Evolutionary conservation across 768 basidiomycete species (phyloP).

Genomic region (Galerina sulciceps): DNA sequence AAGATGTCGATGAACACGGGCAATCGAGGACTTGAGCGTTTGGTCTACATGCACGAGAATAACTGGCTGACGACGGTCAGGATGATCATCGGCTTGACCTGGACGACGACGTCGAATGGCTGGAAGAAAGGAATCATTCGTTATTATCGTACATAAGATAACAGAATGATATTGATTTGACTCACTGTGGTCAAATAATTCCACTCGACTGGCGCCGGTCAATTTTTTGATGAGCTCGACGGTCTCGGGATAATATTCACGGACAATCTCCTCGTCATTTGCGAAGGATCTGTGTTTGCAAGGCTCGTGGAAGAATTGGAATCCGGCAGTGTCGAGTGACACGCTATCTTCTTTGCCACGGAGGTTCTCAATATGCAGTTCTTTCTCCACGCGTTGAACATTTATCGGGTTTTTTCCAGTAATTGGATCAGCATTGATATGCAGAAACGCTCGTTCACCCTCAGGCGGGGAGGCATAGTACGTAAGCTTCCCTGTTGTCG

Average conservation of each 20-base stretch:
- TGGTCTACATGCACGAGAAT: slow-evolving; percentile 55
- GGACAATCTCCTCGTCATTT: slow-evolving; percentile 53
- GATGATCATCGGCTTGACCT: slow-evolving; percentile 34
- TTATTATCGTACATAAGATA: slow-evolving; percentile 8
- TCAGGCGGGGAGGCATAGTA: slow-evolving; percentile 42
- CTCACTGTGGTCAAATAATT: slow-evolving; percentile 67
- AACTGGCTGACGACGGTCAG: slow-evolving; percentile 50
- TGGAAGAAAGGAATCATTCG: slow-evolving; percentile 15
- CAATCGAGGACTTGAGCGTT: slow-evolving; percentile 44
- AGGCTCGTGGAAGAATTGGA: slow-evolving; percentile 44
- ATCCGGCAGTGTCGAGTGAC: slow-evolving; percentile 55
- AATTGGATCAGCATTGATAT: slow-evolving; percentile 35
- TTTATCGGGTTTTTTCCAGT: slow-evolving; percentile 43
- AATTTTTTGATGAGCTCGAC: slow-evolving; percentile 59
- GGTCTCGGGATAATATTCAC: slow-evolving; percentile 65
- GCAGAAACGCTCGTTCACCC: slow-evolving; percentile 42
- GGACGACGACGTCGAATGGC: slow-evolving; percentile 50
- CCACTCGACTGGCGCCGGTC: slow-evolving; percentile 61
- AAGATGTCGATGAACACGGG: slow-evolving; percentile 54
- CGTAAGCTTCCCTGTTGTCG: slow-evolving; percentile 34
- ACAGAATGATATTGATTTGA: slow-evolving; percentile 20
- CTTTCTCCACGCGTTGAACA: slow-evolving; percentile 26
- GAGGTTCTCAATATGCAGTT: slow-evolving; percentile 52
- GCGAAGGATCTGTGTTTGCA: slow-evolving; percentile 51
- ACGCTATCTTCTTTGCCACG: slow-evolving; percentile 50